These are phyloP conservation scores for Colletotrichum lini DNA, from an alignment of 2,329 filamentous ascomycete genomes.

Conservation along the genomic window DNA sequence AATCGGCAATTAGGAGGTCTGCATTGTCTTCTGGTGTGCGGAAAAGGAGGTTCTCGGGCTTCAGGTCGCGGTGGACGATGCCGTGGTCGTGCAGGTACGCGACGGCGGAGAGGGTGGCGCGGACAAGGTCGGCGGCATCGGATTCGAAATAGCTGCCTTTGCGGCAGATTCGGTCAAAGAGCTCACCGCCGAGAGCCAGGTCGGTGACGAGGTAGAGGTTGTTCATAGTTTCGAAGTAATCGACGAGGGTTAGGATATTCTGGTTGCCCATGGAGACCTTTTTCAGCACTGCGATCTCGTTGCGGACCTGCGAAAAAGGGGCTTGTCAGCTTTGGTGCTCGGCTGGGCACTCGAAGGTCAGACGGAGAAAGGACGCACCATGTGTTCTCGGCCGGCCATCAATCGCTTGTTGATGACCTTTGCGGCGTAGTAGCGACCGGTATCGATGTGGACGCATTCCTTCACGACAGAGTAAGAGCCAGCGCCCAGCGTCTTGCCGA, in stretches of 20 bases:
- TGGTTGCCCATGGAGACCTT: conserved; percentile 99
- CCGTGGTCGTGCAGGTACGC: conserved; percentile 98
- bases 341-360: conserved; percentile 3
- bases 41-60: conserved; percentile 97
- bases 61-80: conserved; percentile 97
- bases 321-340: conserved; percentile 21
- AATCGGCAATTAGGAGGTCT: conserved; percentile 96
- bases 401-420: conserved; percentile 99
- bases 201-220: conserved; percentile 99
- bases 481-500: conserved; percentile 95
- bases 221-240: conserved; percentile 99
- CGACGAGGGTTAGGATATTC: conserved; percentile 96
- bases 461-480: conserved; percentile 99
- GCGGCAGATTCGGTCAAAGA: conserved; percentile 98
- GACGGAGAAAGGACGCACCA: conserved; percentile 71
- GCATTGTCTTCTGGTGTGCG: conserved; percentile 98
- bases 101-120: conserved; percentile 95
- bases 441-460: conserved; percentile 98
- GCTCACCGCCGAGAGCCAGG: conserved; percentile 93
- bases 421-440: conserved; percentile 96
- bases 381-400: conserved; percentile 97
- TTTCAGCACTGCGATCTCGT: conserved; percentile 98
- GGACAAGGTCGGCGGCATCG: conserved; percentile 94
- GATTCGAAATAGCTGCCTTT: conserved; percentile 99
- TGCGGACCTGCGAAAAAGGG: conserved; percentile 78